phyloP scores from a whole-genome alignment of 2,329 filamentous ascomycete genomes.

The Aspergillus intermedius region DNA sequence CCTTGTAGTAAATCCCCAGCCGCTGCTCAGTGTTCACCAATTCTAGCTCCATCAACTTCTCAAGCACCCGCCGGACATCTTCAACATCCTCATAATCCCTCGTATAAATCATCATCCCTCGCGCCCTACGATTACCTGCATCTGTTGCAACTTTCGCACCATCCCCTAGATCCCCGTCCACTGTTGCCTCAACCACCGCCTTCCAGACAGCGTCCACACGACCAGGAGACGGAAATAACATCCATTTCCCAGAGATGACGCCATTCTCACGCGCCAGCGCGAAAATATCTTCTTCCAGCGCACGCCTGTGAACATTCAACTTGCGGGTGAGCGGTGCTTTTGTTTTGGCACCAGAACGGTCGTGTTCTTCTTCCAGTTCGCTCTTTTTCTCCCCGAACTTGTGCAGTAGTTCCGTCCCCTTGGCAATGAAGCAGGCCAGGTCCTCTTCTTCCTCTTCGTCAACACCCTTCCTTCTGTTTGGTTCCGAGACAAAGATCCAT shows the following conservation, averaged over 20 bases:
- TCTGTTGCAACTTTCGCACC: slow-evolving; percentile 65
- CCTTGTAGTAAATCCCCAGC: slow-evolving; percentile 67
- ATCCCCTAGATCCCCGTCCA: slow-evolving; percentile 62
- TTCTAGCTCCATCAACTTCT: slow-evolving; percentile 55
- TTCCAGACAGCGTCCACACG: slow-evolving; percentile 43
- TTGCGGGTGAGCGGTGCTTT: slow-evolving; percentile 26
- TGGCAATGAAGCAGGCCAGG: slow-evolving; percentile 45
- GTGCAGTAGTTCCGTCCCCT: slow-evolving; percentile 51
- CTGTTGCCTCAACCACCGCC: slow-evolving; percentile 59
- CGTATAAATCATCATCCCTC: slow-evolving; percentile 73
- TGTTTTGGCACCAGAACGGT: slow-evolving; percentile 33
- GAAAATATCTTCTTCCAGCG: slow-evolving; percentile 51
- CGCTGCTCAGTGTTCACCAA: slow-evolving; percentile 43
- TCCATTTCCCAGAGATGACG: slow-evolving; percentile 58
- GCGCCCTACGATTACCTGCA: slow-evolving; percentile 30
- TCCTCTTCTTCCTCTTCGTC: slow-evolving; percentile 39
- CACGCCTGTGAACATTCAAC: slow-evolving; percentile 37
- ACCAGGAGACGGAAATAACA: slow-evolving; percentile 21
- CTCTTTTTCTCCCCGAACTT: slow-evolving; percentile 42
- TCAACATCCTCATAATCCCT: slow-evolving; percentile 61
- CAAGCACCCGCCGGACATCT: slow-evolving; percentile 64
- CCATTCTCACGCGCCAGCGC: slow-evolving; percentile 53
- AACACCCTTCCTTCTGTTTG: slow-evolving; percentile 36
- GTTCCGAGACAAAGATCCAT: slow-evolving; percentile 72
- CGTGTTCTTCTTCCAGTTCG: slow-evolving; percentile 47